Percentiles rank a stretch among this genome's conserved stretches.
These are phyloP conservation scores for Aspergillus sp. DNA, from an alignment of 2,329 filamentous ascomycete genomes.

Conservation along the genomic window DNA sequence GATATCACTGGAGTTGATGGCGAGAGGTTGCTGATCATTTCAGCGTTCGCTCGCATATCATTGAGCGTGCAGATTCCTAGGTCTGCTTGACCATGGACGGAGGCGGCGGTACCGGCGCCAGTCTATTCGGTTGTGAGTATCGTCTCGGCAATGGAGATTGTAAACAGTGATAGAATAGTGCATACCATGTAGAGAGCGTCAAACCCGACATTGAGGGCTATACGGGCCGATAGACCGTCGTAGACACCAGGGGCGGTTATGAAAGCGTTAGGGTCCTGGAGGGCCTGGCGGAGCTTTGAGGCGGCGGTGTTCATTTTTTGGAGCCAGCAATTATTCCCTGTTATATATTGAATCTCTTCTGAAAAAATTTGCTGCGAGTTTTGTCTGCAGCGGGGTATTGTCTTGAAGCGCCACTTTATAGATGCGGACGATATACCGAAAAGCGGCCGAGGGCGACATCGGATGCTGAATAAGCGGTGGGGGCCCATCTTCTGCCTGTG, in stretches of 20 bases:
- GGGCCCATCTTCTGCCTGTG: slow-evolving; percentile 1
- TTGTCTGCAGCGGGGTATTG: neutral
- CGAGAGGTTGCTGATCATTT: slow-evolving; percentile 54
- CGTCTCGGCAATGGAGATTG: neutral
- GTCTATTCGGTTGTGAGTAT: slow-evolving; percentile 37
- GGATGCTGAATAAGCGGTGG: slow-evolving; percentile 12
- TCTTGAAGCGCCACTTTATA: neutral
- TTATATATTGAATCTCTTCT: neutral
- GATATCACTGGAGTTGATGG: slow-evolving; percentile 52
- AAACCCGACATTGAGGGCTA: slow-evolving; percentile 51
- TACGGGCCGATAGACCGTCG: slow-evolving; percentile 51
- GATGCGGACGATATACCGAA: neutral
- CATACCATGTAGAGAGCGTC: slow-evolving; percentile 53
- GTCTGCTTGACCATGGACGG: slow-evolving; percentile 50
- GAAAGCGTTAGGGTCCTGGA: slow-evolving; percentile 36
- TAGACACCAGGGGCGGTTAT: slow-evolving; percentile 52
- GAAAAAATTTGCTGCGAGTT: neutral
- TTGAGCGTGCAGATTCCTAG: slow-evolving; percentile 52
- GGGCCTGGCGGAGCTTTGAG: slow-evolving; percentile 32
- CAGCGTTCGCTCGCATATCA: slow-evolving; percentile 55
- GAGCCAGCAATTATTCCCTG: neutral
- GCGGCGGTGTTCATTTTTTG: slow-evolving; percentile 21
- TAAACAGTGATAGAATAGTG: neutral
- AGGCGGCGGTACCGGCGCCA: slow-evolving; percentile 52
- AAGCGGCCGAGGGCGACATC: slow-evolving; percentile 7